phyloP scores from a whole-genome alignment of 2,329 filamentous ascomycete genomes.

The Dissoconium aciculare region DNA sequence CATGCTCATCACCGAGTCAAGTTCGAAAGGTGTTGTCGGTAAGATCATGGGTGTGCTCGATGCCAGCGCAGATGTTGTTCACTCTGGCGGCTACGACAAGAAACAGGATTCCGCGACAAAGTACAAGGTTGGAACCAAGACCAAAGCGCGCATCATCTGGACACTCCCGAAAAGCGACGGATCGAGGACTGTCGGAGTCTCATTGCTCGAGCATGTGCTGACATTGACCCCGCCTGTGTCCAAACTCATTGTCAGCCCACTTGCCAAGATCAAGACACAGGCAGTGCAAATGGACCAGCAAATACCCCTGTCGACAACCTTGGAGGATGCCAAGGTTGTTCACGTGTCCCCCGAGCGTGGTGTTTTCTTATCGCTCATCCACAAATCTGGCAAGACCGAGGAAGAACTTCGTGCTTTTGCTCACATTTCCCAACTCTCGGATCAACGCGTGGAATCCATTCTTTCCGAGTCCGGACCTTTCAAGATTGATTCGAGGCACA shows the following conservation, averaged over 20 bases:
- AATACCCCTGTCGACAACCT: slow-evolving; percentile 56
- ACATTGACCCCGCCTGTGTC: slow-evolving; percentile 38
- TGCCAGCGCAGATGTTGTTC: slow-evolving; percentile 77
- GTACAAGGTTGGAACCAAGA: slow-evolving; percentile 69
- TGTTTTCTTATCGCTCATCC: slow-evolving; percentile 59
- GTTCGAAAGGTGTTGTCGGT: slow-evolving; percentile 60
- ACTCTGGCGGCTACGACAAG: slow-evolving; percentile 58
- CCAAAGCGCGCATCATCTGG: slow-evolving; percentile 76
- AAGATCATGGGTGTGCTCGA: slow-evolving; percentile 88
- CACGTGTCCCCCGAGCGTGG: slow-evolving; percentile 70
- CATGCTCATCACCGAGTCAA: slow-evolving; percentile 63
- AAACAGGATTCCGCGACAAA: slow-evolving; percentile 57
- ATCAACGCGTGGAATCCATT: slow-evolving; percentile 74
- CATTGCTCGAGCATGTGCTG: slow-evolving; percentile 70
- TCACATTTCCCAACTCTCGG: slow-evolving; percentile 83
- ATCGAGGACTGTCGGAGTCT: slow-evolving; percentile 72
- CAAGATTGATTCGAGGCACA: slow-evolving; percentile 63
- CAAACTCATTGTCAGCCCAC: slow-evolving; percentile 24
- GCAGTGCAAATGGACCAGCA: slow-evolving; percentile 28
- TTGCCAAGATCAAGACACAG: slow-evolving; percentile 15
- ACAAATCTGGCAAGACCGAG: slow-evolving; percentile 1
- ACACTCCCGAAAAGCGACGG: slow-evolving; percentile 62
- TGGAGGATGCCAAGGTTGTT: slow-evolving; percentile 64
- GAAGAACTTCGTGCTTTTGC: slow-evolving; percentile 47
- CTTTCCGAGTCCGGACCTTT: slow-evolving; percentile 63